Conservation (phyloP, 768 basidiomycete genomes). For the Psilocybe cyanescens region DNA sequence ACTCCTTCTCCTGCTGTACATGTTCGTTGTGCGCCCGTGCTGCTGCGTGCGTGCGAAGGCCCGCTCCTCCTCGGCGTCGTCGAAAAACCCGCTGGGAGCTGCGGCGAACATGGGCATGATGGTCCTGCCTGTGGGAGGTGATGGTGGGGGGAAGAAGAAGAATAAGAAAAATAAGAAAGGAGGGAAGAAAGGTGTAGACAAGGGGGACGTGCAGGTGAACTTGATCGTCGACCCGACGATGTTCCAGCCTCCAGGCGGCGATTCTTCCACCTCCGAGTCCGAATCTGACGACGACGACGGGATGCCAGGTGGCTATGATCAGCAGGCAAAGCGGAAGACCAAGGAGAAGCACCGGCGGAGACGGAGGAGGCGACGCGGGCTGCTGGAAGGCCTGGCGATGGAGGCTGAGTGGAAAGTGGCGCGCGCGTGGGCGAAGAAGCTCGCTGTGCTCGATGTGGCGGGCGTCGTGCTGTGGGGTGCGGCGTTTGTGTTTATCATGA, state of each 20-base stretch:
- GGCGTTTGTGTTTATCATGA: constrained; percentile 61
- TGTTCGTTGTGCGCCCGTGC: constrained; percentile 64
- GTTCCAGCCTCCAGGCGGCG: constrained; percentile 46
- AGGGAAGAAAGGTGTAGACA: constrained; percentile 40
- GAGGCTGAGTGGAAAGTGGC: constrained; percentile 67
- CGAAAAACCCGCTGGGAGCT: constrained; percentile 27
- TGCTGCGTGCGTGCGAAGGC: constrained; percentile 41
- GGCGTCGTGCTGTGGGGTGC: constrained; percentile 58
- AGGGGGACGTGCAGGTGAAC: constrained; percentile 66
- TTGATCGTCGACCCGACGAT: constrained; percentile 71
- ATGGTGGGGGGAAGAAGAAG: constrained; percentile 39
- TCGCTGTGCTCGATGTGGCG: constrained; percentile 51
- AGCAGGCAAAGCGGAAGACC: constrained; percentile 38
- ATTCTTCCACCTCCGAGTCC: constrained; percentile 24
- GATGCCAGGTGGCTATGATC: constrained; percentile 40
- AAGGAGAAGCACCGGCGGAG: constrained; percentile 38
- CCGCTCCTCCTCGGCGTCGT: neutral
- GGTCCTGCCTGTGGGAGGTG: constrained; percentile 53
- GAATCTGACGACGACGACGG: constrained; percentile 31
- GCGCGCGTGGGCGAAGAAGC: constrained; percentile 54
- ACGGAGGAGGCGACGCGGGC: constrained; percentile 48
- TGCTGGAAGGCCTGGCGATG: constrained; percentile 64
- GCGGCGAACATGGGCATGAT: constrained; percentile 65
- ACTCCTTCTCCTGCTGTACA: constrained; percentile 51
- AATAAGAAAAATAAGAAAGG: constrained; percentile 32